These are phyloP conservation scores for Sclerotinia subarctica DNA, from an alignment of 2,329 filamentous ascomycete species.

Conservation along the genomic window DNA sequence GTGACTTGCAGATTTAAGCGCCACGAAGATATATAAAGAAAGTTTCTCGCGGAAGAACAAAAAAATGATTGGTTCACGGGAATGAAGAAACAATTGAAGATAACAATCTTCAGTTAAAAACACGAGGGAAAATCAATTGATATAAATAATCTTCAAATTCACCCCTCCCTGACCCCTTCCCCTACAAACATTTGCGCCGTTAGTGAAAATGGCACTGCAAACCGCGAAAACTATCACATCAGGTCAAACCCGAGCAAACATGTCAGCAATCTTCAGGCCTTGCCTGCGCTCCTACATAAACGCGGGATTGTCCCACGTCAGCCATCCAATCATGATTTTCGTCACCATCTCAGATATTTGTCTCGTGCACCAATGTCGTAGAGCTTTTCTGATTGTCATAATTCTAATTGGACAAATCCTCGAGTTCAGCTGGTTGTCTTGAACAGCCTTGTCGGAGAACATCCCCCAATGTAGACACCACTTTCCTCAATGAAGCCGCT, in stretches of 20 bases:
- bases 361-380: slow-evolving; percentile 1
- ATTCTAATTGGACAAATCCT: neutral
- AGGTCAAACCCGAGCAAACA: slow-evolving; percentile 2
- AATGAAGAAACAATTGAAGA: neutral
- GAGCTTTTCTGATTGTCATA: neutral
- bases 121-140: neutral
- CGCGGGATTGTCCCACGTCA: slow-evolving; percentile 15
- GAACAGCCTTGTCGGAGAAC: neutral
- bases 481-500: slow-evolving; percentile 11
- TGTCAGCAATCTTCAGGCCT: slow-evolving; percentile 1
- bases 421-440: slow-evolving; percentile 5
- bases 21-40: neutral
- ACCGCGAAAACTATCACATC: neutral
- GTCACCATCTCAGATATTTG: neutral
- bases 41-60: neutral
- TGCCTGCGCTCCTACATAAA: neutral
- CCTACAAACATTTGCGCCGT: neutral
- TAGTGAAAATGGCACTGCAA: neutral
- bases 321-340: slow-evolving; percentile 11
- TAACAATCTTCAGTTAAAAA: neutral
- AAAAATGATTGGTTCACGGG: neutral
- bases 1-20: slow-evolving; percentile 3
- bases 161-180: neutral
- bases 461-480: slow-evolving; percentile 1
- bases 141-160: slow-evolving; percentile 7